Evolutionary conservation across 1,284 basidiomycete genomes (phyloP).

Genomic region (Schizophyllum commune): DNA sequence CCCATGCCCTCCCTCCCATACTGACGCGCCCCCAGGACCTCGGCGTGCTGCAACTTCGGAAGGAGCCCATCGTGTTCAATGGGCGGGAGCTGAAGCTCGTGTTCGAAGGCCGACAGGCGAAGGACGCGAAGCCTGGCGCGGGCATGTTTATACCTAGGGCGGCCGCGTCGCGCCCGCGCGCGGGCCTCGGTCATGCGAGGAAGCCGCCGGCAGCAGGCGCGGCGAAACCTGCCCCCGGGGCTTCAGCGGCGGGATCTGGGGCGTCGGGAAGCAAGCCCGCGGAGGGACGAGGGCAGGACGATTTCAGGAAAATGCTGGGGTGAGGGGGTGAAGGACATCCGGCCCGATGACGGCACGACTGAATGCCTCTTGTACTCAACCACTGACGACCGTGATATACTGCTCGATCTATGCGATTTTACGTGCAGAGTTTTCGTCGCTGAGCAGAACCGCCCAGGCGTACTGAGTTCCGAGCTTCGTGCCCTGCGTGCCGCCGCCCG

Average conservation of each 20-base stretch:
- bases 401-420: too few species aligned
- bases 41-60: constrained; percentile 63
- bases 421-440: too few species aligned
- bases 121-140: constrained; percentile 30
- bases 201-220: constrained; percentile 17
- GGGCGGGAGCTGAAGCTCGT: constrained; percentile 43
- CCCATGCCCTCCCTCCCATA: background rate
- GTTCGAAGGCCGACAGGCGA: constrained; percentile 44
- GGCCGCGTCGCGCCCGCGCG: constrained; percentile 56
- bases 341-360: too few species aligned
- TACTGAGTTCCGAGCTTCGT: too few species aligned
- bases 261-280: constrained; percentile 7
- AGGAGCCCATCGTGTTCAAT: constrained; percentile 63
- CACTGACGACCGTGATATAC: too few species aligned
- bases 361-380: too few species aligned
- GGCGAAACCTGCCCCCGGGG: constrained; percentile 14
- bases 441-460: too few species aligned
- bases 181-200: constrained; percentile 54
- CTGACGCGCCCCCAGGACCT: constrained; percentile 49
- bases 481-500: too few species aligned
- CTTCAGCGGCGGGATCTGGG: constrained; percentile 11
- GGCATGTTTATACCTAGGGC: constrained; percentile 59
- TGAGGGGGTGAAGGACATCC: constrained; percentile 12
- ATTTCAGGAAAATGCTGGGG: constrained; percentile 72
- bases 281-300: constrained; percentile 57